Base-by-base conservation (phyloP, 495 filamentous ascomycete species). In the Neurospora pannonica region DNA sequence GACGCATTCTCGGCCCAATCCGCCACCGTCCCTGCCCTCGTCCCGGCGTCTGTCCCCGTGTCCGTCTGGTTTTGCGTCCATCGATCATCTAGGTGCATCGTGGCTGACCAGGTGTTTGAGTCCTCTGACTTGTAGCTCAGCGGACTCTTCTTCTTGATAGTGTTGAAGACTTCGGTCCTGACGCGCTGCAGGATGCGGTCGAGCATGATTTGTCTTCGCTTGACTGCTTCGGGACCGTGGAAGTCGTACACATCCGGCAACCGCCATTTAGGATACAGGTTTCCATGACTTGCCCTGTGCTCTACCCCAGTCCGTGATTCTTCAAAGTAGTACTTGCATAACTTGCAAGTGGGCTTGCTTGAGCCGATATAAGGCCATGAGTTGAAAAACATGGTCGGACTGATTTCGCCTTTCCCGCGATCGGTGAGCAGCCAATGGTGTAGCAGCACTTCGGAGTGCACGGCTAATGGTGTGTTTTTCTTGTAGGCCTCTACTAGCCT, bases 291-390 rank as follows among this genome's bases (percentile, higher is more conserved):
- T 19, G 39, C 40, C 5, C 79, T 72, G 39, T 75, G 24, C 39
- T 75, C 39, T 7, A 34, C n/a, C n/a, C n/a, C n/a, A n/a, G n/a
- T n/a, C n/a, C n/a, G n/a, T n/a, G n/a, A n/a, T n/a, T n/a, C n/a
- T 1, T 72, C 70, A 62, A 81, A 80, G 71, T 78, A 80, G 31
- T 75, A 70, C 31, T 76, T 39, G 71, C 79, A 81, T 6, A 81
- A 70, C 37, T 72, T 46, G 74, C 79, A 81, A 5, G 77, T 79
- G 19, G 78, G 79, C 67, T 81, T 81, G 73, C 77, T 79, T 17
- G 70, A 70, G 48, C 79, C 79, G 21, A 81, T 80, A 40, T 80
- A 81, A n/a, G 62, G 71, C 43, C 42, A 74, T 0, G 72, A 72
- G 36, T 77, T 71, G 76, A 80, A 81, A 71, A 80, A 81, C 19